phyloP scores from a whole-genome alignment of 2,329 filamentous ascomycete genomes.

The Acrodontium crateriforme region DNA sequence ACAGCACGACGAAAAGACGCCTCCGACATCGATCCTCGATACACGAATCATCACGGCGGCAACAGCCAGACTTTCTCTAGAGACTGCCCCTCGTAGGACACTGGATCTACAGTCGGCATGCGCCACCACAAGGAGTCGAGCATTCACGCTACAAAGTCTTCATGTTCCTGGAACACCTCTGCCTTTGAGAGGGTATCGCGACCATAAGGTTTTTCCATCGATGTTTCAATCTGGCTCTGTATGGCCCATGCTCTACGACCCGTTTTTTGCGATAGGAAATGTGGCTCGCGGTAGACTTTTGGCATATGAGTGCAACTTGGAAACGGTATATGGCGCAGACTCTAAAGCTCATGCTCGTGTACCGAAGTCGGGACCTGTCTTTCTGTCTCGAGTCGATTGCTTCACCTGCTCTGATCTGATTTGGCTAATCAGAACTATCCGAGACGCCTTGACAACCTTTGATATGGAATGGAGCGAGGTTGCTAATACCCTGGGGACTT shows the following conservation, averaged over 20 bases:
- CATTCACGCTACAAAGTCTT: no score
- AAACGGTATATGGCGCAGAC: conserved; percentile 1
- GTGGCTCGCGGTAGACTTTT: conserved; percentile 9
- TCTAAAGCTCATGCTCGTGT: conserved; percentile 5
- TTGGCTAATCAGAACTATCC: conserved; percentile 8
- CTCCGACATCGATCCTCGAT: conserved; percentile 4
- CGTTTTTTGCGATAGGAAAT: conserved; percentile 11
- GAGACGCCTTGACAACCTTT: conserved; percentile 7
- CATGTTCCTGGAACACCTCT: no score
- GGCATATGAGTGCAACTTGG: conserved; percentile 7
- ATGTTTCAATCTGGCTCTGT: neutral
- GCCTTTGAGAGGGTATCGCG: no score
- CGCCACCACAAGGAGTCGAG: neutral
- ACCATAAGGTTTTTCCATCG: no score
- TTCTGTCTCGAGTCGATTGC: conserved; percentile 1
- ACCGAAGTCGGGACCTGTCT: conserved; percentile 2
- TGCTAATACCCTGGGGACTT: conserved; percentile 5
- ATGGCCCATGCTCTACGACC: conserved; percentile 14
- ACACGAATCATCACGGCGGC: conserved; percentile 3
- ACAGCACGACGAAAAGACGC: conserved; percentile 1
- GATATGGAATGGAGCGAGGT: conserved; percentile 9
- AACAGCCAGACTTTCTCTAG: conserved; percentile 3
- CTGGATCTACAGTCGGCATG: neutral
- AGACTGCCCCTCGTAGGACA: conserved; percentile 1
- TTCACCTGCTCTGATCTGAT: conserved; percentile 6